Percentiles rank a stretch among this genome's conserved stretches.
phyloP scores from a whole-genome alignment of 2,329 filamentous ascomycete species.

The Stachybotrys elegans region DNA sequence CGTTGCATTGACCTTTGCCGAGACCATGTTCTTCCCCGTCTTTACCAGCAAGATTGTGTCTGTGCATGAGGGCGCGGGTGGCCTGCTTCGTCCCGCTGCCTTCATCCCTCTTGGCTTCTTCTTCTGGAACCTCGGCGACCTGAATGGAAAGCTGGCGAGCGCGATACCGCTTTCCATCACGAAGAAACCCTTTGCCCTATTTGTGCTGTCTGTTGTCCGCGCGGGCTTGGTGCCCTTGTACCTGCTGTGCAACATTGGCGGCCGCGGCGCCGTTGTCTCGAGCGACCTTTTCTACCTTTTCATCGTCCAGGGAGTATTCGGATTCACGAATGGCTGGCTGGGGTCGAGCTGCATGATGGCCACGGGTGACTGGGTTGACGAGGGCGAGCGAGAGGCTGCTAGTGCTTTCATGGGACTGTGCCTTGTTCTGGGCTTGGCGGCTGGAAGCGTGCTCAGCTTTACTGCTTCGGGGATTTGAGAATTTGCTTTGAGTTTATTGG shows the following conservation, averaged over 20 bases:
- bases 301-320: slow-evolving; percentile 78
- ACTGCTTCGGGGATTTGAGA: slow-evolving; percentile 49
- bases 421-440: slow-evolving; percentile 76
- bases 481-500: no score
- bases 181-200: slow-evolving; percentile 60
- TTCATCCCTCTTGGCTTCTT: slow-evolving; percentile 91
- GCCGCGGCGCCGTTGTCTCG: slow-evolving; percentile 64
- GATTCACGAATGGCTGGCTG: slow-evolving; percentile 81
- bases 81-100: slow-evolving; percentile 63
- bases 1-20: slow-evolving; percentile 72
- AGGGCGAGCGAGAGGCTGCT: slow-evolving; percentile 78
- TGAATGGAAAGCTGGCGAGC: slow-evolving; percentile 69
- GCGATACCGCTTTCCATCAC: slow-evolving; percentile 52
- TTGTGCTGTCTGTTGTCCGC: slow-evolving; percentile 61
- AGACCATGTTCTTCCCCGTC: slow-evolving; percentile 94
- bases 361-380: slow-evolving; percentile 73
- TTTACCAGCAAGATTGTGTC: slow-evolving; percentile 67
- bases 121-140: slow-evolving; percentile 88
- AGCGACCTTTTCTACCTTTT: slow-evolving; percentile 88
- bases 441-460: slow-evolving; percentile 89
- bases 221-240: slow-evolving; percentile 77
- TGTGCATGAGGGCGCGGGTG: slow-evolving; percentile 34
- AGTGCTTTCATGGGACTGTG: slow-evolving; percentile 92
- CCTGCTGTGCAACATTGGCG: slow-evolving; percentile 80
- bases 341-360: slow-evolving; percentile 90